Evolutionary conservation across 345 rosid species (phyloP), one percentile per base, ranked within the genome.

Genomic region (Barbarea vulgaris): DNA sequence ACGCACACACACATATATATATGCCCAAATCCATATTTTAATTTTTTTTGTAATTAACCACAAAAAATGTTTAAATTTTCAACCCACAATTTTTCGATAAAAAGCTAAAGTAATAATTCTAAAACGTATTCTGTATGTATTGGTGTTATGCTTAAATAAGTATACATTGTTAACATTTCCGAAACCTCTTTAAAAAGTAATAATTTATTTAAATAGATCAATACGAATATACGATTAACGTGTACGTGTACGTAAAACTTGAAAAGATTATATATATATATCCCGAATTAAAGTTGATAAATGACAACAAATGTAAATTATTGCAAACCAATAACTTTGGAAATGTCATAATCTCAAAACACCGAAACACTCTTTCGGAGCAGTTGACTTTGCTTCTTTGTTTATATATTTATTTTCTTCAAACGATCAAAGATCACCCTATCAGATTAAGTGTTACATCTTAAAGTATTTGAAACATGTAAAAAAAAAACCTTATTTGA

Each of bases 341-440:
- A 61, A 42, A 58, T 65, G 73, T 78, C 81, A 18, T 64, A 66
- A 78, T 72, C 73, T 66, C 63, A 52, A 66, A 6, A 72, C 77
- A 58, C 58, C 17, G 24, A 66, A 59, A 72, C 72, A 64, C 69
- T 42, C 55, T 64, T 64, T 72, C 64, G 73, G 66, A 64, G 50
- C 36, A 65, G 69, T 78, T 78, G 77, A 78, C 73, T 72, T 51
- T 65, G 39, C 11, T 37, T 64, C 21, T 30, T 47, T 56, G 21
- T 19, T 58, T 28, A 72, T 31, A 19, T 50, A 64, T 64, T 77
- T 36, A 25, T 36, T 46, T 34, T 54, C 58, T 24, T 27, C 19
- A 22, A 59, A 60, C 42, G 50, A 75, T 69, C 13, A 68, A 11
- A 42, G 41, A 52, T 52, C 48, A 69, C 27, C 56, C 41, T 60